A percentile compares a stretch with the other conserved stretches of the same genome.
Evolutionary conservation across 306 rosid species (phyloP).

Genomic region (Calophaca sinica): DNA sequence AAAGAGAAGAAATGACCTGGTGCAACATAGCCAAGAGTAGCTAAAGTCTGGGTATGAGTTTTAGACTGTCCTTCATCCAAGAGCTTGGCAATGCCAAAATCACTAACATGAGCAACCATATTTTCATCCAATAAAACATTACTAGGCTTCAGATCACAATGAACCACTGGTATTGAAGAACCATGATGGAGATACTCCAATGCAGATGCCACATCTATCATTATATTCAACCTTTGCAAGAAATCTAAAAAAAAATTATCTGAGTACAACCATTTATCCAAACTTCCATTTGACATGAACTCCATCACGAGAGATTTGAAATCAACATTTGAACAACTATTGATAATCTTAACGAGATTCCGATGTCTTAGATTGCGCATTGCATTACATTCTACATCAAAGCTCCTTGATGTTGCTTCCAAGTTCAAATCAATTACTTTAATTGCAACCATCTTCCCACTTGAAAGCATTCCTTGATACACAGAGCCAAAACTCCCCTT

Average conservation of each 20-base stretch:
- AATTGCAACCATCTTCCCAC: conserved; percentile 38
- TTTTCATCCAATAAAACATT: conserved; percentile 43
- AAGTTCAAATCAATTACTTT: conserved; percentile 35
- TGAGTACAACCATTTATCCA: conserved; percentile 48
- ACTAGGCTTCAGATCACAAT: conserved; percentile 46
- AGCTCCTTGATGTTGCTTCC: conserved; percentile 30
- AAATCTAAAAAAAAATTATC: conserved; percentile 23
- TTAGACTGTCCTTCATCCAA: conserved; percentile 37
- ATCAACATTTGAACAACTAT: conserved; percentile 37
- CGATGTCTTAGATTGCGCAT: conserved; percentile 40
- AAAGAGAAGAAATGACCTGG: conserved; percentile 33
- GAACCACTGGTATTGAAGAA: conserved; percentile 43
- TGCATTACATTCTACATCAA: conserved; percentile 41
- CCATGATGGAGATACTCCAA: conserved; percentile 48
- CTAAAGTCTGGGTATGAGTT: conserved; percentile 30
- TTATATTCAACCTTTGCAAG: conserved; percentile 45
- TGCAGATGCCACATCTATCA: conserved; percentile 48
- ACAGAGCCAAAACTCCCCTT: conserved; percentile 41
- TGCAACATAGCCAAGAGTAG: conserved; percentile 45
- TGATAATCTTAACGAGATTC: conserved; percentile 37
- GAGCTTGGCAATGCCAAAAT: conserved; percentile 48
- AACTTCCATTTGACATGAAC: conserved; percentile 45
- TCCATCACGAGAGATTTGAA: conserved; percentile 46
- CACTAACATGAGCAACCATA: conserved; percentile 49
- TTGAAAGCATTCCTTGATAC: conserved; percentile 39